phyloP scores from a whole-genome alignment of 2,329 filamentous ascomycete species.

The Talaromyces atroroseus region DNA sequence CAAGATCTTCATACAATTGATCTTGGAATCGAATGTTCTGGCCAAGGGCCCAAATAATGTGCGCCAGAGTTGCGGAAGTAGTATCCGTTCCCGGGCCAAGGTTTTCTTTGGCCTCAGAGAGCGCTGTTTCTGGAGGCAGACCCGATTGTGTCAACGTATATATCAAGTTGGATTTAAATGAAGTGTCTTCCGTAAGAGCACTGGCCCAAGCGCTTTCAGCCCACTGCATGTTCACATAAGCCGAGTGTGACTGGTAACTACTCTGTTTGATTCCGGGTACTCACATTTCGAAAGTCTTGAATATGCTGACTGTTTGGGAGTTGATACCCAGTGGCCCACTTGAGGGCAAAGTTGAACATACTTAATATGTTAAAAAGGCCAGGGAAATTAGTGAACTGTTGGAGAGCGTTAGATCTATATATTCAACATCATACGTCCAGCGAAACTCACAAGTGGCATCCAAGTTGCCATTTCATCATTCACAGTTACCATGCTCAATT shows the following conservation, averaged over 20 bases:
- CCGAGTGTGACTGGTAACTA: too few relatives aligned
- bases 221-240: too few relatives aligned
- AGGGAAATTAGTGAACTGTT: too few relatives aligned
- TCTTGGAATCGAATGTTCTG: background rate
- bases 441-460: conserved; percentile 6
- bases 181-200: background rate
- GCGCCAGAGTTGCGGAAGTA: conserved; percentile 3
- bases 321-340: too few relatives aligned
- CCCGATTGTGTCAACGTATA: background rate
- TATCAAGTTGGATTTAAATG: too few relatives aligned
- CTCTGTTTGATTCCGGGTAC: too few relatives aligned
- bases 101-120: conserved; percentile 6
- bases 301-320: too few relatives aligned
- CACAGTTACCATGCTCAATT: background rate
- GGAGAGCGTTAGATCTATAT: too few relatives aligned
- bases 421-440: too few relatives aligned
- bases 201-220: background rate
- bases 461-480: conserved; percentile 1
- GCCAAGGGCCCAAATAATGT: conserved; percentile 4
- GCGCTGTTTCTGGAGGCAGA: background rate
- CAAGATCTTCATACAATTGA: background rate
- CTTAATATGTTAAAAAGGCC: too few relatives aligned
- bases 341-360: too few relatives aligned
- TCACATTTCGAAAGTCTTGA: too few relatives aligned
- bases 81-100: conserved; percentile 2